Evolutionary conservation across 192 early-diverging fungal species (phyloP), one percentile per base, ranked within the genome.

Genomic region (Physocladia obscura): DNA sequence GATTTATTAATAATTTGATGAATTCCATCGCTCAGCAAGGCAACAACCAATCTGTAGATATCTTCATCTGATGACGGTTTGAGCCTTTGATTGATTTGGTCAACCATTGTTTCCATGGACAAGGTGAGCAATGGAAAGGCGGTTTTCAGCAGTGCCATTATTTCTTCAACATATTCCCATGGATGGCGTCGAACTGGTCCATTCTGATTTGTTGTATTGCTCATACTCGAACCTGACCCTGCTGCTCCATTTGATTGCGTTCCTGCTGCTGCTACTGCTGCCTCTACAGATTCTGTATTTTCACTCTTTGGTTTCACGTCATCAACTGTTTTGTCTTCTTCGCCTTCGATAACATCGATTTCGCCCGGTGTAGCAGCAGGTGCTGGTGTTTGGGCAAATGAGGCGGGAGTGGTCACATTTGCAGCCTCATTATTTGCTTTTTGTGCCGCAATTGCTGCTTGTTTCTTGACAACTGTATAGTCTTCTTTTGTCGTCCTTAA

Each of bases 61-160:
- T 99, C 98, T 74, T 99, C 96, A 74, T 98, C 95, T 0, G 93
- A 88, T 6, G 90, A 89, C 2, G 95, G 95, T 75, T 98, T 98
- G 51, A 99, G 78, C 3, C 92, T 84, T 63, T 91, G 87, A 44
- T 93, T 88, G n/a, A 99, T 94, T 78, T 98, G 95, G 73, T 99
- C 95, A 4, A 95, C 90, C 93, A 99, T 98, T 1, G 91, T 94
- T 81, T 99, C 96, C 91, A 99, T 96, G 15, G 96, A 92, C 44
- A 98, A 75, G 1, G 93, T 91, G 32, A 98, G 81, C 47, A 98
- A 84, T 26, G 98, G 95, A 71, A 90, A 96, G 0, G 93, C 90
- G 6, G 96, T 97, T 74, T 98, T 99, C 30, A 98, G 82, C 73
- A 91, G 89, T 17, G 89, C 89, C 90, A 94, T 97, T 2, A 98